These are phyloP conservation scores for Stevia rebaudiana DNA, from an alignment of 140 eudicot genomes.

Conservation along the genomic window DNA sequence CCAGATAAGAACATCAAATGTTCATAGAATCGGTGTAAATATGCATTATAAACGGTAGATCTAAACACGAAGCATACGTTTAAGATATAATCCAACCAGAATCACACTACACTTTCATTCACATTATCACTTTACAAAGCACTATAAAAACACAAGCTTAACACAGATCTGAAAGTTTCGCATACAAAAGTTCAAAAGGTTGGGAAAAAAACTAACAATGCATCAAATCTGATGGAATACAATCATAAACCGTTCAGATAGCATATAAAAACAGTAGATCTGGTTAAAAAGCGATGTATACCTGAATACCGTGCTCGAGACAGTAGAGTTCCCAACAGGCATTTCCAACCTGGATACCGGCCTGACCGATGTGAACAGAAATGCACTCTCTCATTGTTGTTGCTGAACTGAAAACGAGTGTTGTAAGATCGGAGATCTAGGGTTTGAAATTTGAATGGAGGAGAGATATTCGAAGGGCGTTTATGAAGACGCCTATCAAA, in stretches of 20 bases:
- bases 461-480: slow-evolving; percentile 12
- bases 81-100: neutral
- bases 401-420: neutral
- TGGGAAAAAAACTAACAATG: neutral
- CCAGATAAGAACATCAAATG: neutral
- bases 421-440: neutral
- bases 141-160: neutral
- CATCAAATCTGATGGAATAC: neutral
- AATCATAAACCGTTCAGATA: neutral
- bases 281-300: neutral
- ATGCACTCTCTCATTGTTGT: slow-evolving; percentile 13
- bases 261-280: neutral
- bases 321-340: slow-evolving; percentile 21
- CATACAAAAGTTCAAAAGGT: neutral
- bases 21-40: neutral
- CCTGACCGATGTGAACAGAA: slow-evolving; percentile 20
- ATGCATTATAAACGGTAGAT: slow-evolving; percentile 1
- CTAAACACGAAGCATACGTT: neutral
- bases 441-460: neutral
- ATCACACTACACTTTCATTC: neutral
- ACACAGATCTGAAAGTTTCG: neutral
- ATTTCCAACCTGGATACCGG: slow-evolving; percentile 16
- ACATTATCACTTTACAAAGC: neutral
- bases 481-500: slow-evolving; percentile 19
- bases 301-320: slow-evolving; percentile 16